phyloP scores from a whole-genome alignment of 1,139 yeast species.

The Tardiomyces digboiensis region DNA sequence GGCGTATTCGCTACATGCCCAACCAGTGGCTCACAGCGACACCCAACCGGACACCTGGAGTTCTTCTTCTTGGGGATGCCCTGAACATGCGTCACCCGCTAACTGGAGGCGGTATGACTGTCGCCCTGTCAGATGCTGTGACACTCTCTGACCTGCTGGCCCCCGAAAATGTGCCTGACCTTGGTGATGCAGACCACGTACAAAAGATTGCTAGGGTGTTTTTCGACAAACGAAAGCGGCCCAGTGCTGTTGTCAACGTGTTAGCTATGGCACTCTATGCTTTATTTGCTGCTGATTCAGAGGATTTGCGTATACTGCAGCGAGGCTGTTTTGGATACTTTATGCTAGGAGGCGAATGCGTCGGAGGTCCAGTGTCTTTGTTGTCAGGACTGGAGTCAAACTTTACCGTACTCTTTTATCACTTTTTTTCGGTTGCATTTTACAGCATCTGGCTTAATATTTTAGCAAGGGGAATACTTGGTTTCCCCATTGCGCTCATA shows the following conservation, averaged over 20 bases:
- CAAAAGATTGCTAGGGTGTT: conserved; percentile 49
- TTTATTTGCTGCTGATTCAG: conserved; percentile 78
- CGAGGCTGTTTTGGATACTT: conserved; percentile 86
- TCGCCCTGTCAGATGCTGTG: conserved; percentile 83
- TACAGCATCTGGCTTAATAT: conserved; percentile 71
- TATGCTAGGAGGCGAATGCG: conserved; percentile 72
- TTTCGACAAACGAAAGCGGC: conserved; percentile 66
- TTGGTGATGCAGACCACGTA: conserved; percentile 48
- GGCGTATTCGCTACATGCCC: conserved; percentile 80
- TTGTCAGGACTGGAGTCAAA: conserved; percentile 73
- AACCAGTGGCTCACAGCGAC: conserved; percentile 83
- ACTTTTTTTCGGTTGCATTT: conserved; percentile 85
- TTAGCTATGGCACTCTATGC: conserved; percentile 85
- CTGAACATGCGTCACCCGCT: conserved; percentile 97
- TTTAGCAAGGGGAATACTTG: conserved; percentile 48
- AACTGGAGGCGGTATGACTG: conserved; percentile 99
- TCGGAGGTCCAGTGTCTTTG: conserved; percentile 71
- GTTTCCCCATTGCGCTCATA: conserved; percentile 63
- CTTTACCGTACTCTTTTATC: conserved; percentile 67
- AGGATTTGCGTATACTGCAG: conserved; percentile 60
- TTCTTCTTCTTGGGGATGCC: conserved; percentile 85
- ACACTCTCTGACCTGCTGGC: conserved; percentile 52
- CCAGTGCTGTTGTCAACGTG: conserved; percentile 82
- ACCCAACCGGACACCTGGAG: conserved; percentile 58
- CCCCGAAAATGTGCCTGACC: conserved; percentile 40